phyloP scores from a whole-genome alignment of 192 early-diverging fungal genomes.

The Coemansia interrupta region DNA sequence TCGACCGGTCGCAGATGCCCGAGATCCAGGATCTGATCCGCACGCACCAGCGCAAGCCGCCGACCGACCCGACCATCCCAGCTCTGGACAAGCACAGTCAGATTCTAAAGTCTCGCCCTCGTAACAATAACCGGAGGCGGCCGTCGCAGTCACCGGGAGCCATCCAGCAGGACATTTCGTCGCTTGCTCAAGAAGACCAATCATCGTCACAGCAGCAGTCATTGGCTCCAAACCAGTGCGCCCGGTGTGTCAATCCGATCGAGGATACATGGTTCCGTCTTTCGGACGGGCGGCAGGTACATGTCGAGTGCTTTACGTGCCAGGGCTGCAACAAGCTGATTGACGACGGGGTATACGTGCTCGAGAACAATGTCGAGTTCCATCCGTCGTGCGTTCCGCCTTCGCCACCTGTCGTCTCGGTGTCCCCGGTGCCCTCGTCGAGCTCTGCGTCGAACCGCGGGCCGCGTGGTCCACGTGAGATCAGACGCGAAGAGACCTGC shows the following conservation, averaged over 20 bases:
- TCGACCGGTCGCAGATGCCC: slow-evolving; percentile 25
- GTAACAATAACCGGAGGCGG: slow-evolving; percentile 38
- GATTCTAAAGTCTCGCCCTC: slow-evolving; percentile 47
- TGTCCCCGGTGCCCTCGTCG: slow-evolving; percentile 36
- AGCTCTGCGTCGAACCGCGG: slow-evolving; percentile 16
- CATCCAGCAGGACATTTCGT: neutral
- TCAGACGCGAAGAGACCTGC: slow-evolving; percentile 35
- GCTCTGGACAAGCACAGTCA: slow-evolving; percentile 42
- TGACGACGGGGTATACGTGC: slow-evolving; percentile 54
- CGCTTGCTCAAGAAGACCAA: neutral
- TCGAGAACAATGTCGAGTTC: slow-evolving; percentile 41
- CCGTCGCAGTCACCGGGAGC: slow-evolving; percentile 14
- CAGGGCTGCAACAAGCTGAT: slow-evolving; percentile 47
- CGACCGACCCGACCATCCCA: slow-evolving; percentile 40
- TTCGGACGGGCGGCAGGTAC: slow-evolving; percentile 54
- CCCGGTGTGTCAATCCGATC: slow-evolving; percentile 34
- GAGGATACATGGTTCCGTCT: slow-evolving; percentile 54
- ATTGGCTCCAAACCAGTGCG: slow-evolving; percentile 40
- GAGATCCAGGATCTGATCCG: slow-evolving; percentile 45
- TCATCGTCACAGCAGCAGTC: neutral
- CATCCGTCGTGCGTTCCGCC: slow-evolving; percentile 52
- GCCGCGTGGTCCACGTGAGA: slow-evolving; percentile 25
- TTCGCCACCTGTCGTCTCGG: slow-evolving; percentile 49
- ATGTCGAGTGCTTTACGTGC: slow-evolving; percentile 55
- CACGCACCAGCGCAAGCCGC: slow-evolving; percentile 47